phyloP scores from a whole-genome alignment of 805 yeast species.

The Wickerhamiella cacticola region DNA sequence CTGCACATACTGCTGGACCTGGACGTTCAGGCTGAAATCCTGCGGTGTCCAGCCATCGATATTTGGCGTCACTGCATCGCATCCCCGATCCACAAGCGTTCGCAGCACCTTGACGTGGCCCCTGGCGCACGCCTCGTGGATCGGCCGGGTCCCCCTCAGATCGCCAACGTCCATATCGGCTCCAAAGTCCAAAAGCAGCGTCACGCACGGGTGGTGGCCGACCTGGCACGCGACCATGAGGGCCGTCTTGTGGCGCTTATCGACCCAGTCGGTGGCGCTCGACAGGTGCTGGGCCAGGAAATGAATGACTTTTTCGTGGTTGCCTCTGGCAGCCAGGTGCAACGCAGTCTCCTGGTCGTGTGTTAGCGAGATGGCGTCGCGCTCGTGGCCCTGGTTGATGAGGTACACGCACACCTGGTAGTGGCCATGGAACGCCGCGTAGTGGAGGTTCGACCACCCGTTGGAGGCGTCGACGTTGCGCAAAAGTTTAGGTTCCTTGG shows the following conservation, averaged over 20 bases:
- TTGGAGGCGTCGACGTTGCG: constrained; percentile 54
- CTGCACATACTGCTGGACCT: constrained; percentile 36
- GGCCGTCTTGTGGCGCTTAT: constrained; percentile 35
- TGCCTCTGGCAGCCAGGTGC: constrained; percentile 53
- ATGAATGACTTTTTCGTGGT: constrained; percentile 63
- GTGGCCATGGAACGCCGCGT: constrained; percentile 64
- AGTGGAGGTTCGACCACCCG: constrained; percentile 79
- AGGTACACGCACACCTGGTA: constrained; percentile 50
- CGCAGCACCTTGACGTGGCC: constrained; percentile 50
- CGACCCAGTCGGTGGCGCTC: constrained; percentile 44
- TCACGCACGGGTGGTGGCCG: constrained; percentile 53
- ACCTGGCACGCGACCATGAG: constrained; percentile 53
- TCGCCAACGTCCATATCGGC: constrained; percentile 68
- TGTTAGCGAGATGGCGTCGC: constrained; percentile 38
- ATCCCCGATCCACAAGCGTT: constrained; percentile 39
- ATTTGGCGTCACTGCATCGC: constrained; percentile 41
- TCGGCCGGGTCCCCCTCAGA: constrained; percentile 63
- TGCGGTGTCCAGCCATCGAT: constrained; percentile 52
- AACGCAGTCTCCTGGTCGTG: constrained; percentile 51
- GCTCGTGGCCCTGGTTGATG: constrained; percentile 46
- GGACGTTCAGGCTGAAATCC: constrained; percentile 46
- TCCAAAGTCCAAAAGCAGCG: constrained; percentile 55
- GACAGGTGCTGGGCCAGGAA: constrained; percentile 56
- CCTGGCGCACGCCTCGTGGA: constrained; percentile 69
- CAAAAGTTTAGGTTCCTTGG: constrained; percentile 54